These are phyloP conservation scores for Rusavskia elegans DNA, from an alignment of 495 filamentous ascomycete genomes.

Conservation along the genomic window DNA sequence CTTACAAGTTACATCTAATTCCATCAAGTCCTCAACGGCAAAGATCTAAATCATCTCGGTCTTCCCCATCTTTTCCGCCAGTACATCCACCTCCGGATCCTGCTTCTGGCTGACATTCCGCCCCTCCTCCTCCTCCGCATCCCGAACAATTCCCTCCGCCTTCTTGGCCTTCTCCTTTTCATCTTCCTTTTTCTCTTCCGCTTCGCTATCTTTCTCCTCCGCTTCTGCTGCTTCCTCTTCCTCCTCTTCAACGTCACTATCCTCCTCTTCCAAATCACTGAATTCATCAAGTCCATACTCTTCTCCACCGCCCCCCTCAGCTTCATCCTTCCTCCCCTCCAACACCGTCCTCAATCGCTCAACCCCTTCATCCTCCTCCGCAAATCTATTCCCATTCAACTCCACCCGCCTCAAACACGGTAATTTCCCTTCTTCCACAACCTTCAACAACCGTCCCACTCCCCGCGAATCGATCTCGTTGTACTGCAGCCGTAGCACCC, in stretches of 20 bases:
- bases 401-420: slow-evolving; percentile 67
- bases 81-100: slow-evolving; percentile 65
- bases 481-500: slow-evolving; percentile 75
- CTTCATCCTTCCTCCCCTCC: slow-evolving; percentile 40
- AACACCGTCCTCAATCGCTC: slow-evolving; percentile 33
- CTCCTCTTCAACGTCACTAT: slow-evolving; percentile 52
- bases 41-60: slow-evolving; percentile 24
- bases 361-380: slow-evolving; percentile 60
- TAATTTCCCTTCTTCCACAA: slow-evolving; percentile 43
- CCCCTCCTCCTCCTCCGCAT: slow-evolving; percentile 61
- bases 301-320: slow-evolving; percentile 32
- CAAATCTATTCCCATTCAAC: slow-evolving; percentile 90
- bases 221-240: slow-evolving; percentile 50
- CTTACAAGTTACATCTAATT: too few species aligned
- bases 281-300: slow-evolving; percentile 60
- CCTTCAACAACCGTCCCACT: slow-evolving; percentile 50
- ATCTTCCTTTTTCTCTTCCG: slow-evolving; percentile 41
- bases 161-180: slow-evolving; percentile 17
- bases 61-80: slow-evolving; percentile 59
- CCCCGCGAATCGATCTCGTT: slow-evolving; percentile 75
- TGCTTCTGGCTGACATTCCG: slow-evolving; percentile 48
- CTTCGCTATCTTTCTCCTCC: slow-evolving; percentile 31
- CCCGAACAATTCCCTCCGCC: slow-evolving; percentile 41
- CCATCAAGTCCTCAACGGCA: too few species aligned
- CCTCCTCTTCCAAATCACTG: slow-evolving; percentile 50